Conservation (phyloP, 805 yeast genomes). For the Wickerhamiella spandovensis region DNA sequence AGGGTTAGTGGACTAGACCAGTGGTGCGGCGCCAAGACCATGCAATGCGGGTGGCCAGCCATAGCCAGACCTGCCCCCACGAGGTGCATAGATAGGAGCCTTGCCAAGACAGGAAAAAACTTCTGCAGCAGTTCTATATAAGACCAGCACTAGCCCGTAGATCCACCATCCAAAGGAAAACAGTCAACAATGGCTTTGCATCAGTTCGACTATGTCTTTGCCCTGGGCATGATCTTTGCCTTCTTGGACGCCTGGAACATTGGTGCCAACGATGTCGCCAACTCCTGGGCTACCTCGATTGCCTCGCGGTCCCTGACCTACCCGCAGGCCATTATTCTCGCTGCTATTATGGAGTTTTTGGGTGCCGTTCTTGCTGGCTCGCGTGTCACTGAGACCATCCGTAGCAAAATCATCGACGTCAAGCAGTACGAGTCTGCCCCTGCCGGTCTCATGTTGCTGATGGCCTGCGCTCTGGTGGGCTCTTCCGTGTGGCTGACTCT, state of each 20-base stretch:
- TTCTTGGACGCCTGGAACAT: constrained; percentile 68
- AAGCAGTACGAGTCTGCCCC: constrained; percentile 39
- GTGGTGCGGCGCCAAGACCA: neutral
- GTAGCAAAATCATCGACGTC: constrained; percentile 47
- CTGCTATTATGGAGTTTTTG: constrained; percentile 56
- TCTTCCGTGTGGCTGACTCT: constrained; percentile 56
- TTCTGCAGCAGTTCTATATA: neutral
- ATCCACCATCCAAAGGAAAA: neutral
- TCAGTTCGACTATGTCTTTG: constrained; percentile 52
- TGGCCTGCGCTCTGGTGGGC: constrained; percentile 65
- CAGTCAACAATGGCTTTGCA: constrained; percentile 9
- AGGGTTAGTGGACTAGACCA: neutral
- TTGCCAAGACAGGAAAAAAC: neutral
- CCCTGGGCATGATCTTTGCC: constrained; percentile 55
- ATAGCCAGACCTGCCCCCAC: neutral
- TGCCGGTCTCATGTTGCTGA: constrained; percentile 58
- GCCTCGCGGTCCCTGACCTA: constrained; percentile 56
- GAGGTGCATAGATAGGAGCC: neutral
- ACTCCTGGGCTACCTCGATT: constrained; percentile 66
- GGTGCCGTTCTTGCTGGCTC: constrained; percentile 68
- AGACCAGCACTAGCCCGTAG: neutral
- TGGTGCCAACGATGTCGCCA: constrained; percentile 74
- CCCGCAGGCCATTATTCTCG: constrained; percentile 65
- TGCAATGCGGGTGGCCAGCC: neutral
- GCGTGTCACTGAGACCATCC: constrained; percentile 61